These are phyloP conservation scores for Ocimum tenuiflorum DNA, from an alignment of 257 asterid genomes.

Conservation along the genomic window DNA sequence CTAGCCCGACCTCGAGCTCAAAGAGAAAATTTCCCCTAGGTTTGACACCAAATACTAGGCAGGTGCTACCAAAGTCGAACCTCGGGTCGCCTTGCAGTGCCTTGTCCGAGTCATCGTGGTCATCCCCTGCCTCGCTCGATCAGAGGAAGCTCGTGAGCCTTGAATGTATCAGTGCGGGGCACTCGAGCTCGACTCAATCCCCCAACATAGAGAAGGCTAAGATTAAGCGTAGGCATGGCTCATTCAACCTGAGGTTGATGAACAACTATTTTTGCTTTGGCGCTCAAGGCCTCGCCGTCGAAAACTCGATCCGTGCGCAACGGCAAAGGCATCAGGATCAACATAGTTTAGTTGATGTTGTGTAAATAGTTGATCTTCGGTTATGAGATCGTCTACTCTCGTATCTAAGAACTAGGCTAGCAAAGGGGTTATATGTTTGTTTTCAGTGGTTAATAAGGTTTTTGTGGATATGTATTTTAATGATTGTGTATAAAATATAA, in stretches of 20 bases:
- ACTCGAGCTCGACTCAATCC: constrained; percentile 27
- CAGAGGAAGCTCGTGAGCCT: neutral
- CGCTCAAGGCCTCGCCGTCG: constrained; percentile 47
- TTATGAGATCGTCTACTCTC: neutral
- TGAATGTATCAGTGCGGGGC: constrained; percentile 14
- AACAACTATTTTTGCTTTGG: constrained; percentile 70
- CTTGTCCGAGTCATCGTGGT: constrained; percentile 54
- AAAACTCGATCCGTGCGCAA: constrained; percentile 21
- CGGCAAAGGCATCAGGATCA: constrained; percentile 6
- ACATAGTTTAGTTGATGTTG: constrained; percentile 15
- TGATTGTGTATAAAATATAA: neutral
- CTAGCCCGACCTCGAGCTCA: constrained; percentile 43
- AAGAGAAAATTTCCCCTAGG: constrained; percentile 45
- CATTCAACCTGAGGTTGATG: constrained; percentile 54
- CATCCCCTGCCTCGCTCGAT: constrained; percentile 31
- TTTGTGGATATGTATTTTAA: too few species aligned
- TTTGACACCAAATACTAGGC: constrained; percentile 42
- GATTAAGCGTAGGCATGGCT: constrained; percentile 37
- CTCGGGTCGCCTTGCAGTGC: constrained; percentile 47
- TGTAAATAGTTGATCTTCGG: neutral
- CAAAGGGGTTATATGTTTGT: neutral
- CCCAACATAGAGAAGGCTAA: constrained; percentile 24
- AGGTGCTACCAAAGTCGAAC: constrained; percentile 40
- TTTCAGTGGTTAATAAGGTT: too few species aligned
- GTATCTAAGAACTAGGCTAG: neutral